Conservation (phyloP, 1,284 basidiomycete genomes). For the Boletus mariae region DNA sequence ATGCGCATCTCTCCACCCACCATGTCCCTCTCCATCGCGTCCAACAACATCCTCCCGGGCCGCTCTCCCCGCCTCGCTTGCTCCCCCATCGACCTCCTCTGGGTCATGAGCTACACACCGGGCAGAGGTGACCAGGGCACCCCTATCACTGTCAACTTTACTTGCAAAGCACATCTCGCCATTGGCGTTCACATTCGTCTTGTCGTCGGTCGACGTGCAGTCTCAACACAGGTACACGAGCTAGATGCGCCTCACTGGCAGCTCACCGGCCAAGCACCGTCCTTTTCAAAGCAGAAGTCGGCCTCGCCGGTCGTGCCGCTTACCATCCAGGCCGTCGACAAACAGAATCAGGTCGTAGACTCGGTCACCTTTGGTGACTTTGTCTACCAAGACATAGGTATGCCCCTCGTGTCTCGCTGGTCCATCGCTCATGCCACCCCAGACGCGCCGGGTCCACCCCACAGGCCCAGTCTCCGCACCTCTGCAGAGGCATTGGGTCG, state of each 20-base stretch:
- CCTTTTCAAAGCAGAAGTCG: conserved; percentile 36
- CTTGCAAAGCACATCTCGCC: conserved; percentile 48
- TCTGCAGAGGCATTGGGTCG: conserved; percentile 15
- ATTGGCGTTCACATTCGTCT: conserved; percentile 60
- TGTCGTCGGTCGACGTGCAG: conserved; percentile 58
- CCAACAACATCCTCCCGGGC: conserved; percentile 11
- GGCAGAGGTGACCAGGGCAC: conserved; percentile 56
- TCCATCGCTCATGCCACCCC: background rate
- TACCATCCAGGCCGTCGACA: conserved; percentile 60
- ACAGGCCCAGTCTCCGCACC: conserved; percentile 5
- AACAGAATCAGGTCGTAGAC: conserved; percentile 52
- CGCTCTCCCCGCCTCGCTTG: conserved; percentile 31
- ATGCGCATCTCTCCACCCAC: background rate
- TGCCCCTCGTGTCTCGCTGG: conserved; percentile 10
- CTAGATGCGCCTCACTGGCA: conserved; percentile 50
- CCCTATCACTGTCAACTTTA: conserved; percentile 57
- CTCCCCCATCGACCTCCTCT: conserved; percentile 51
- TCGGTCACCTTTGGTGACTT: conserved; percentile 68
- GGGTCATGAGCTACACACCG: conserved; percentile 58
- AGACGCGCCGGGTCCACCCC: background rate
- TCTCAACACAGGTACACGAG: conserved; percentile 56
- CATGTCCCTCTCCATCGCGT: conserved; percentile 15
- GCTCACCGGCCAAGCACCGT: conserved; percentile 54
- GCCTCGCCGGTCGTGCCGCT: conserved; percentile 43
- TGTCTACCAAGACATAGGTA: conserved; percentile 55